phyloP scores from a whole-genome alignment of 208 protist species.

The Leishmania mexicana region DNA sequence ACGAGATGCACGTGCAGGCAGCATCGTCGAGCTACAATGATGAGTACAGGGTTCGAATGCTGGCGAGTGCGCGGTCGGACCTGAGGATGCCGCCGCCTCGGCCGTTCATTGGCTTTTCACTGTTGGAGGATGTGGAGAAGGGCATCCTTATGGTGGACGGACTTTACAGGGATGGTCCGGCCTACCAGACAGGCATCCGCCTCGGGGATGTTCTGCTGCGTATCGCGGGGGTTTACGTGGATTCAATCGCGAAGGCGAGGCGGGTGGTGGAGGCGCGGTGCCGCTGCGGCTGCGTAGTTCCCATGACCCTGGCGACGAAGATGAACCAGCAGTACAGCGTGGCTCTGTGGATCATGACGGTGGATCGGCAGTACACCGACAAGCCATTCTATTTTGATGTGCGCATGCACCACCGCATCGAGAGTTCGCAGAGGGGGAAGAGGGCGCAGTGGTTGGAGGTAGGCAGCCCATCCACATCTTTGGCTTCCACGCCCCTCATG shows the following conservation, averaged over 20 bases:
- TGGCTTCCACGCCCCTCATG: background rate
- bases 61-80: background rate
- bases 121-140: constrained; percentile 35
- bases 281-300: constrained; percentile 35
- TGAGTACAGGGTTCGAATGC: constrained; percentile 38
- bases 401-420: constrained; percentile 34
- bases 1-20: background rate
- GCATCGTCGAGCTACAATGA: constrained; percentile 23
- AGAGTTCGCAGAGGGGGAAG: constrained; percentile 26
- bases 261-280: constrained; percentile 35
- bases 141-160: constrained; percentile 39
- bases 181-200: constrained; percentile 56
- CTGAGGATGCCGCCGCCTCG: constrained; percentile 6
- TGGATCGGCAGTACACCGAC: constrained; percentile 37
- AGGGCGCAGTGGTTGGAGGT: constrained; percentile 17
- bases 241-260: constrained; percentile 35
- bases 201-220: constrained; percentile 47
- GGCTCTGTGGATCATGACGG: constrained; percentile 58
- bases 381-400: constrained; percentile 53
- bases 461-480: background rate
- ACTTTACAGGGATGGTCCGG: constrained; percentile 43
- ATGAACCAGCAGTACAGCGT: constrained; percentile 46
- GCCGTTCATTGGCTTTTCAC: constrained; percentile 61
- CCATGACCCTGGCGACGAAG: constrained; percentile 38
- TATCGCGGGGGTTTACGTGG: constrained; percentile 36